Evolutionary conservation across 306 rosid species (phyloP), one percentile per base, ranked within the genome.

Genomic region (Fragaria ananassa): DNA sequence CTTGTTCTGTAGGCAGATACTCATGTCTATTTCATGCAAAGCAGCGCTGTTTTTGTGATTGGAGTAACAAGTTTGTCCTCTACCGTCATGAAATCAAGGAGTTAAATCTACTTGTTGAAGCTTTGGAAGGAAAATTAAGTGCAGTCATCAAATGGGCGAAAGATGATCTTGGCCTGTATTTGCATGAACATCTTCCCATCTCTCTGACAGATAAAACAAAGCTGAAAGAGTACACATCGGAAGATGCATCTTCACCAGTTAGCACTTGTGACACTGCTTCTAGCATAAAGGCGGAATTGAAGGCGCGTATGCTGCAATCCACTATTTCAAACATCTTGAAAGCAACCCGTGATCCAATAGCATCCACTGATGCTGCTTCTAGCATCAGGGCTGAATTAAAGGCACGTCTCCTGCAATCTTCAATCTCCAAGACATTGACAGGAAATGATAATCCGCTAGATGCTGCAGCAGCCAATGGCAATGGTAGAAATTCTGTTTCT

Each of bases 11-110:
- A 10, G 82, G 86, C 82, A 87, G 71, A 82, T 91, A 83, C 85
- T 91, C 91, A 0, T 92, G 99, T 80, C 91, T 92, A 71, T 44
- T 80, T 79, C 99, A 95, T 62, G 91, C 90, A 39, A 95, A 85
- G 83, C 91, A 88, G 79, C 81, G 92, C 23, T 95, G 99, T 86
- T 77, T 87, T 81, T 95, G 97, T 80, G 35, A 83, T 85, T 92
- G 97, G 97, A 63, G 75, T 61, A 68, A 86, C 46, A 90, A 81
- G 79, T 70, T 60, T 74, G 72, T 89, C 77, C 83, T 88, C 49
- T 83, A 77, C 80, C 92, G 91, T n/a, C 84, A 92, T 35, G 78
- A 86, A 64, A 89, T 91, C 79, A 72, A 77, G 37, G 89, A 87
- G 57, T 84, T 95, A 80, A 78, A 91, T 79, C 75, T 83, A 79